Percentiles rank a stretch among this genome's conserved stretches.
These are phyloP conservation scores for Boeremia lycopersici DNA, from an alignment of 2,329 filamentous ascomycete species.

Conservation along the genomic window DNA sequence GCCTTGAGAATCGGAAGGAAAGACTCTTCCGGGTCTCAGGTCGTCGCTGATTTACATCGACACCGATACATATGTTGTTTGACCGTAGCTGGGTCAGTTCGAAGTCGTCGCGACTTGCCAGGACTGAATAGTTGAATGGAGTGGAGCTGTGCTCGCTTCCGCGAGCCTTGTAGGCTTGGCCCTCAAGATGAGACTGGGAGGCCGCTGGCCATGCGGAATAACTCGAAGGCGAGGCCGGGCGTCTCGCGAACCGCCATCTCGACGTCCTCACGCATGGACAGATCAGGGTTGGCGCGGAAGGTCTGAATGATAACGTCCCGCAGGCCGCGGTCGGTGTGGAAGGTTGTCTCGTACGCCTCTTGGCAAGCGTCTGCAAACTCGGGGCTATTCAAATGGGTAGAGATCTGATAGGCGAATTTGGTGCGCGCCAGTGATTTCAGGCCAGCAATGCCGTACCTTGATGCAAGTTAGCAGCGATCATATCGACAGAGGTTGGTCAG, in stretches of 20 bases:
- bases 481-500: slow-evolving; percentile 5
- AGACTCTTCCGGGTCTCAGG: not conserved
- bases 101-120: not conserved
- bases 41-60: not conserved
- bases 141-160: not conserved
- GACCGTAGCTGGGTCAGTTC: not conserved
- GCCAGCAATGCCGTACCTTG: slow-evolving; percentile 54
- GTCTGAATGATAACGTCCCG: slow-evolving; percentile 55
- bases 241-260: slow-evolving; percentile 52
- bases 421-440: slow-evolving; percentile 53
- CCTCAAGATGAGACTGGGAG: slow-evolving; percentile 48
- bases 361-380: slow-evolving; percentile 56
- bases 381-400: slow-evolving; percentile 51
- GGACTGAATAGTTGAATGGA: not conserved
- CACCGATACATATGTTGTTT: not conserved
- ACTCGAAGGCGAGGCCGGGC: slow-evolving; percentile 55
- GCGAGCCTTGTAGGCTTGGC: not conserved
- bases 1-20: not conserved
- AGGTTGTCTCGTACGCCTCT: slow-evolving; percentile 56
- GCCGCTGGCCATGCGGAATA: slow-evolving; percentile 56
- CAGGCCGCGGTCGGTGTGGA: slow-evolving; percentile 57
- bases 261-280: slow-evolving; percentile 55
- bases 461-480: slow-evolving; percentile 30
- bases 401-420: slow-evolving; percentile 55
- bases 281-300: slow-evolving; percentile 54